phyloP scores from a whole-genome alignment of 169 alveolate genomes.

The Plasmodium vivax region DNA sequence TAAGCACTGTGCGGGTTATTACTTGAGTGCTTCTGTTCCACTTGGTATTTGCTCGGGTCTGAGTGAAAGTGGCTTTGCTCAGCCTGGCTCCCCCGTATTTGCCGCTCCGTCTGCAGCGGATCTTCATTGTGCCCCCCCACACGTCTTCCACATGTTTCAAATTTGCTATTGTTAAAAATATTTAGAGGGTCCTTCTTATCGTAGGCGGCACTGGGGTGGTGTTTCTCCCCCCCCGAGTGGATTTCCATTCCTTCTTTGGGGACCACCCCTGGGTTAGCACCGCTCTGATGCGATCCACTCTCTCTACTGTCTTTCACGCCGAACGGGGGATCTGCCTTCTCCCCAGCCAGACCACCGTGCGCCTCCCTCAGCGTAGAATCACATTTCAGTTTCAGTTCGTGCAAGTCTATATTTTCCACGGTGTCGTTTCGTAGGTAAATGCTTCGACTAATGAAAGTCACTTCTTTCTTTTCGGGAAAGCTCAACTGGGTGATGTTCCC shows the following conservation, averaged over 20 bases:
- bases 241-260: neutral
- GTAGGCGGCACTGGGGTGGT: neutral
- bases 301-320: neutral
- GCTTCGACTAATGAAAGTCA: conserved; percentile 46
- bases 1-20: neutral
- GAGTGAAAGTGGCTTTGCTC: neutral
- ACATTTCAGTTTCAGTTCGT: neutral
- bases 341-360: neutral
- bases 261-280: neutral
- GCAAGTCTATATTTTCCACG: conserved; percentile 55
- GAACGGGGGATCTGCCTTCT: neutral
- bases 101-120: neutral
- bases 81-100: neutral
- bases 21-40: neutral
- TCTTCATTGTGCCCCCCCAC: neutral
- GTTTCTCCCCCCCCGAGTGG: neutral
- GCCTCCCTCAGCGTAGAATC: neutral
- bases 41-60: neutral
- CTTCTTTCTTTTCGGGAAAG: neutral
- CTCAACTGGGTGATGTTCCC: neutral
- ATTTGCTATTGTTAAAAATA: neutral
- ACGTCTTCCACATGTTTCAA: neutral
- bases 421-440: conserved; percentile 55
- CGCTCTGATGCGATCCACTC: neutral
- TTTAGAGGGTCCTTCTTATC: neutral